A percentile compares a stretch with the other conserved stretches of the same genome.
Evolutionary conservation across 2,329 filamentous ascomycete species (phyloP).

Genomic region (Colletotrichum paranaense): DNA sequence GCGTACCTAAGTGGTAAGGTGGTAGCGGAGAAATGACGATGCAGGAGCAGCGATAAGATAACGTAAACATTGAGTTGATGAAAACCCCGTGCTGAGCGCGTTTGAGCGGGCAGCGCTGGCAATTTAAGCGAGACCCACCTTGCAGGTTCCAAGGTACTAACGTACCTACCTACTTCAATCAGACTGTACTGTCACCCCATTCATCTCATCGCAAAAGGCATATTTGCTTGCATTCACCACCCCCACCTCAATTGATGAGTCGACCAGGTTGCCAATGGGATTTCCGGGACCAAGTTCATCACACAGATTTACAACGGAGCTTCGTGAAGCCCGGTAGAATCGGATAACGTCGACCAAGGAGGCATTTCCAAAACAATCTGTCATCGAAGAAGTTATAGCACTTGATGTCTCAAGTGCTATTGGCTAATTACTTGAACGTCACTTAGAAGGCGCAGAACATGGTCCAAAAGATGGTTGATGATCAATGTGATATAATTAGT

Average conservation of each 20-base stretch:
- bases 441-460: neutral
- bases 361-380: neutral
- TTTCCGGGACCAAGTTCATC: neutral
- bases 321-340: neutral
- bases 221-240: neutral
- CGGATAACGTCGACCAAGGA: no score
- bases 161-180: no score
- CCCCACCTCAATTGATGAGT: neutral
- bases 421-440: neutral
- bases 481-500: neutral
- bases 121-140: neutral
- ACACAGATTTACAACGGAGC: neutral
- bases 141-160: neutral
- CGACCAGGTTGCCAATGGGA: no score
- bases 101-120: neutral
- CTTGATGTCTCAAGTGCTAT: no score
- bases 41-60: constrained; percentile 28
- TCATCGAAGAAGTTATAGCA: neutral
- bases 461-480: neutral
- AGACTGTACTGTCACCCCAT: neutral
- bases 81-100: neutral
- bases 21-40: constrained; percentile 17
- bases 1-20: neutral
- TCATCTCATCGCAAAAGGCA: neutral
- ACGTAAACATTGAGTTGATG: neutral